Evolutionary conservation across 2,329 filamentous ascomycete genomes (phyloP).

Genomic region (Pseudocercospora macadamiae): DNA sequence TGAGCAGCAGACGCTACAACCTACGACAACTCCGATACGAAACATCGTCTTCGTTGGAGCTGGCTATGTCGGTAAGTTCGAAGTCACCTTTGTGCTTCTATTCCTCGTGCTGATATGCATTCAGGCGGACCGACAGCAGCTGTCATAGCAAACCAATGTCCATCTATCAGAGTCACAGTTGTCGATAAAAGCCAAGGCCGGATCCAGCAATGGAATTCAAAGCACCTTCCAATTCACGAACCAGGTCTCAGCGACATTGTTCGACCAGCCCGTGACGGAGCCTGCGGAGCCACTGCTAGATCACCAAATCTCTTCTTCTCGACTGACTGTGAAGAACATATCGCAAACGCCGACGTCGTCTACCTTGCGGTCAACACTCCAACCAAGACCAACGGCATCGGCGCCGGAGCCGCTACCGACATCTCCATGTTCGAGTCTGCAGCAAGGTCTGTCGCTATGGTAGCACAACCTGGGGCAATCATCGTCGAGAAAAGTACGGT

Average conservation of each 20-base stretch:
- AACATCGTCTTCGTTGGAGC: constrained; percentile 14
- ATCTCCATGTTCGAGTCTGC: constrained; percentile 72
- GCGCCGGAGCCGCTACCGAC: constrained; percentile 71
- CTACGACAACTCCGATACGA: background rate
- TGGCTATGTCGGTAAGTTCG: constrained; percentile 12
- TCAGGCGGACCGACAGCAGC: constrained; percentile 71
- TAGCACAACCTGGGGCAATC: constrained; percentile 67
- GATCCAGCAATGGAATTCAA: constrained; percentile 73
- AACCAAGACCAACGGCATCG: constrained; percentile 70
- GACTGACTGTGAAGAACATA: constrained; percentile 63
- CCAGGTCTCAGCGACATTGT: constrained; percentile 70
- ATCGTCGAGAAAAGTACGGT: constrained; percentile 83
- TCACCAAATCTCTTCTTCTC: constrained; percentile 76
- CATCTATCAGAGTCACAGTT: constrained; percentile 70
- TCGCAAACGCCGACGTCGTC: constrained; percentile 70
- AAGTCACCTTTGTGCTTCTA: background rate
- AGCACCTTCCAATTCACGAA: constrained; percentile 74
- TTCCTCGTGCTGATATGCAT: background rate
- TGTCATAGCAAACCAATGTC: constrained; percentile 72
- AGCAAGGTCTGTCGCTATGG: constrained; percentile 65
- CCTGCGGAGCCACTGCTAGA: constrained; percentile 42
- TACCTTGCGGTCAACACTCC: constrained; percentile 79
- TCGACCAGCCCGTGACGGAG: constrained; percentile 58
- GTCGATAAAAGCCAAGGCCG: constrained; percentile 68
- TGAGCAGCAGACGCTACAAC: background rate